Base-by-base conservation (phyloP, 148 eudicot species). In the Polygonum maritimum region DNA sequence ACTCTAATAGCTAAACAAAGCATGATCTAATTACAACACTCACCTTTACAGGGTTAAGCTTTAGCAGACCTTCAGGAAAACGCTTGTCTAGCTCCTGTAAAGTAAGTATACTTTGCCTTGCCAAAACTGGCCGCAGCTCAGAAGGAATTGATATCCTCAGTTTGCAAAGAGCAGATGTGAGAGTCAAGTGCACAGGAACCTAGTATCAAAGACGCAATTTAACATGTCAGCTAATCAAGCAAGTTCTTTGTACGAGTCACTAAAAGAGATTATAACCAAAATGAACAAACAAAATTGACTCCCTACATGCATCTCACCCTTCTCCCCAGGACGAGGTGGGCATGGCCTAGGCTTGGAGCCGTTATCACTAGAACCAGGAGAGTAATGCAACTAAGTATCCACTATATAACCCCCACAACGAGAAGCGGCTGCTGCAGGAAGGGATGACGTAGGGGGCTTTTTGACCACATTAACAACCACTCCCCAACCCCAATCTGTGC, bases 301-400 rank as follows among this genome's bases (percentile, higher is more conserved):
- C 81, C 92, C 98, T 91, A 95, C 99, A 78, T 92, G 99, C 97
- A 95, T 95, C 88, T 95, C 96, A 71, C 99, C 97, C 84, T 89
- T 92, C 83, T 95, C 91, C 81, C 99, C 99, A n/a, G 97, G 96
- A 73, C 90, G 89, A 74, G 97, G 91, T 75, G 94, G 99, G 75
- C 88, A 89, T 49, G 79, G n/a, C n/a, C n/a, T n/a, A n/a, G n/a
- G n/a, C n/a, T n/a, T n/a, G n/a, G 96, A 86, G 73, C 97, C 99
- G 84, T 85, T 92, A 84, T 92, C 96, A 84, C 83, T 89, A 77
- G 89, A 89, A 76, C 89, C 87, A 83, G 93, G 78, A 63, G 97
- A 90, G 89, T 97, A 95, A 81, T 91, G 99, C 78, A 95, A 97
- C 74, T 92, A 81, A 44, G 97, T 87, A 81, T 95, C 99, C 76